Evolutionary conservation across 441 rosid species (phyloP).

Genomic region (Erodium trifolium): DNA sequence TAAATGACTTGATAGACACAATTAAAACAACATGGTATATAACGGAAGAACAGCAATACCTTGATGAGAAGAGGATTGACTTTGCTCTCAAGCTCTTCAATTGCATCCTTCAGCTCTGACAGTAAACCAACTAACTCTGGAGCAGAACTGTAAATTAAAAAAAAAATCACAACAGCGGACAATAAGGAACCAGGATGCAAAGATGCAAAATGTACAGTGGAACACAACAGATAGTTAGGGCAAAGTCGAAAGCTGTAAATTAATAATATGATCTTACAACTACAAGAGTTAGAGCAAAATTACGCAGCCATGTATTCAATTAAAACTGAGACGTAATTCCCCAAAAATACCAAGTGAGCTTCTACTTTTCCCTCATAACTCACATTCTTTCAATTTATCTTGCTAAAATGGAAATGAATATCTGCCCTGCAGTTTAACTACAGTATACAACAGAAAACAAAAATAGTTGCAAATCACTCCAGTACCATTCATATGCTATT

Average conservation of each 20-base stretch:
- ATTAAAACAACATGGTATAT: too few species aligned
- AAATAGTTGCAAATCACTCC: not conserved
- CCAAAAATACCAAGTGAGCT: slow-evolving; percentile 1
- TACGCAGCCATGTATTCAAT: not conserved
- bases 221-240: not conserved
- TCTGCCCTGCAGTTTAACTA: not conserved
- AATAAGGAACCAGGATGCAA: not conserved
- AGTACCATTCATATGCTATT: not conserved
- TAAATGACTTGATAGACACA: too few species aligned
- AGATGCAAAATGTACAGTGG: not conserved
- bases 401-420: not conserved
- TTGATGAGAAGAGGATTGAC: slow-evolving; percentile 55
- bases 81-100: slow-evolving; percentile 56
- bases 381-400: not conserved
- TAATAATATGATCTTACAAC: not conserved
- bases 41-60: slow-evolving; percentile 32
- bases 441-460: not conserved
- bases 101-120: slow-evolving; percentile 62
- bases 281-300: not conserved
- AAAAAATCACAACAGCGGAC: not conserved
- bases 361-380: not conserved
- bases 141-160: slow-evolving; percentile 46
- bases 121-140: slow-evolving; percentile 80
- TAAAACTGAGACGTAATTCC: not conserved
- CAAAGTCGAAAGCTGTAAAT: not conserved